Base-by-base conservation (phyloP, 768 basidiomycete species). In the Suillus bovinus region DNA sequence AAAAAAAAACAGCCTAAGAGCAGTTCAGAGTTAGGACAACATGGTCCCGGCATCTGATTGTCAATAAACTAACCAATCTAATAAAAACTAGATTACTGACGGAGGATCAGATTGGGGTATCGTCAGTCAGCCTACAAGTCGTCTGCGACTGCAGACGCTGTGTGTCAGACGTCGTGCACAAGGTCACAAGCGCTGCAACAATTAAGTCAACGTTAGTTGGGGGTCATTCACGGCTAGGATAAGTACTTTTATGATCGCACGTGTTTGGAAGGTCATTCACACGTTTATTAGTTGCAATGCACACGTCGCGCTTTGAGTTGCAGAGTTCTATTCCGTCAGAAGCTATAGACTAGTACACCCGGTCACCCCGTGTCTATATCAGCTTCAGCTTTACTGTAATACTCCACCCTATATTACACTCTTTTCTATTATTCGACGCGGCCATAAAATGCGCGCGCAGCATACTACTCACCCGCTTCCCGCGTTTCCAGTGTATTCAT, bases 401-500 rank as follows among this genome's bases (percentile, higher is more conserved):
- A 41, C 38, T 17, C 14, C 34, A 58, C 27, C 57, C 55, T 57
- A 55, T n/a, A 34, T 31, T 36, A 61, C 59, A 16, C 17, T 46
- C 58, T 24, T 61, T 62, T 47, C 24, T 34, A 20, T 38, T 22
- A 44, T 33, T 17, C 50, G 14, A 39, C 27, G 13, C 34, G 14
- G n/a, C n/a, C 22, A 33, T 61, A 69, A 31, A 67, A 97, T 97
- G 86, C 87, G 95, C 62, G 86, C 91, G 55, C 81, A 84, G 64
- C 96, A 98, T 74, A 86, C 86, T 4, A 72, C 83, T 27, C 93
- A 96, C 68, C 72, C 87, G n/a, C 81, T 96, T 11, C 82, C 89
- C 9, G 77, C 85, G 1, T 98, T 96, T 72, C 96, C 96, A 0
- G 88, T 97, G 56, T 97, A 94, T 71, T 92, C 92, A 5, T 86